Evolutionary conservation across 1,139 yeast species (phyloP).

Genomic region (Kodamaea suecica): DNA sequence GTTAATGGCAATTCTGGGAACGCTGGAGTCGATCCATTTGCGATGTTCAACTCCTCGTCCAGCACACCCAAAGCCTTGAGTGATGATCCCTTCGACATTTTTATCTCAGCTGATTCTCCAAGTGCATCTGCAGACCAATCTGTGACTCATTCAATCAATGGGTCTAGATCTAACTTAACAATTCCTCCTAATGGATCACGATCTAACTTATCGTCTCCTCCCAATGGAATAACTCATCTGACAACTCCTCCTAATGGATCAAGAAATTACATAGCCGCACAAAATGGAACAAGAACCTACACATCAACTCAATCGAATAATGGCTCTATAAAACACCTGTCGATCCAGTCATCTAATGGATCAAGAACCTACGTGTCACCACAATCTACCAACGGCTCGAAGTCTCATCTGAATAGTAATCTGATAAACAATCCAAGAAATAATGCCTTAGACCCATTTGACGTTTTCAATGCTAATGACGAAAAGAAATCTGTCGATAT

Average conservation of each 20-base stretch:
- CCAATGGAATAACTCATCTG: too few species aligned
- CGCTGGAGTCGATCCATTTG: constrained; percentile 4
- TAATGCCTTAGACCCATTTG: neutral
- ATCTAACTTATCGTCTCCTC: too few species aligned
- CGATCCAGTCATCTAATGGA: too few species aligned
- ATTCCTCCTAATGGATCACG: too few species aligned
- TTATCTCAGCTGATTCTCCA: neutral
- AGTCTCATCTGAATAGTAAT: too few species aligned
- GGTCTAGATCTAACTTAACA: neutral
- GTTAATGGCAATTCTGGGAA: constrained; percentile 5
- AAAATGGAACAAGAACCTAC: too few species aligned
- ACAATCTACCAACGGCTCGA: too few species aligned
- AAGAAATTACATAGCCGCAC: neutral
- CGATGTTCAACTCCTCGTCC: neutral
- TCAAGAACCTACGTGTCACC: too few species aligned
- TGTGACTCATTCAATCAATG: neutral
- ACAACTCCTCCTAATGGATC: neutral
- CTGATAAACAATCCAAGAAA: too few species aligned
- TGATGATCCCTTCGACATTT: constrained; percentile 6
- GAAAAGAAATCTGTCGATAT: neutral
- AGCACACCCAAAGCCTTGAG: neutral
- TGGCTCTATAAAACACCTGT: too few species aligned
- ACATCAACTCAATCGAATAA: too few species aligned
- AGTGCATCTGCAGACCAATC: neutral
- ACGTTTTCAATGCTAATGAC: neutral